These are phyloP conservation scores for Lodderomyces pseudojiufengensis DNA, from an alignment of 1,139 yeast genomes.

Conservation along the genomic window DNA sequence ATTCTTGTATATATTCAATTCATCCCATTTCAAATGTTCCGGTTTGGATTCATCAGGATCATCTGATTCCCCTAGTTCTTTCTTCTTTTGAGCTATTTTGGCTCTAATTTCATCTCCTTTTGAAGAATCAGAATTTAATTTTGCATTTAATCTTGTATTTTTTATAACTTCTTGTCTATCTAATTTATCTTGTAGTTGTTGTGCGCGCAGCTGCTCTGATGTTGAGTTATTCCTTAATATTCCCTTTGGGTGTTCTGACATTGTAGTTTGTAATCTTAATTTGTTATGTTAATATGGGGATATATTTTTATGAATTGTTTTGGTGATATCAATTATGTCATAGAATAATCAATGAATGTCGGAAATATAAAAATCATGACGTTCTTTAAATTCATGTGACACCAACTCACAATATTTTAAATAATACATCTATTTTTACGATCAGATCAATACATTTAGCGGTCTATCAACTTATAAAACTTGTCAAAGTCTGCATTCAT, in stretches of 20 bases:
- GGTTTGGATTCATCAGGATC: constrained; percentile 6
- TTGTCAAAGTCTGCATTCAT: too few relatives aligned
- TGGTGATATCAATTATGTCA: neutral
- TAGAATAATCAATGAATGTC: constrained; percentile 1
- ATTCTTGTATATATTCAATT: constrained; percentile 58
- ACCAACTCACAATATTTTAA: too few relatives aligned
- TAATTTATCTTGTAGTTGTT: constrained; percentile 19
- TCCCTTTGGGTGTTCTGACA: constrained; percentile 36
- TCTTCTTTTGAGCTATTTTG: constrained; percentile 27
- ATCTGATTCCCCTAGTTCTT: constrained; percentile 7
- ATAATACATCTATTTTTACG: too few relatives aligned
- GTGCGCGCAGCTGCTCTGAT: constrained; percentile 2
- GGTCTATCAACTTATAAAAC: too few relatives aligned
- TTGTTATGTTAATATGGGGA: neutral
- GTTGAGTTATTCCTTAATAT: constrained; percentile 38
- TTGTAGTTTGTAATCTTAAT: constrained; percentile 3
- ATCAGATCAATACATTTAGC: too few relatives aligned
- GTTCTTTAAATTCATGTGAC: too few relatives aligned
- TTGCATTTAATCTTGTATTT: constrained; percentile 42
- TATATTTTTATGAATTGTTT: neutral
- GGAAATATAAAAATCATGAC: too few relatives aligned
- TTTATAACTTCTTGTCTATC: constrained; percentile 46
- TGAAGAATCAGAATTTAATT: constrained; percentile 27
- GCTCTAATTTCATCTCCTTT: constrained; percentile 41
- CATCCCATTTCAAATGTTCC: constrained; percentile 65